Percentiles rank a stretch among this genome's conserved stretches.
These are phyloP conservation scores for Thermoascus crustaceus DNA, from an alignment of 2,329 filamentous ascomycete genomes.

Conservation along the genomic window DNA sequence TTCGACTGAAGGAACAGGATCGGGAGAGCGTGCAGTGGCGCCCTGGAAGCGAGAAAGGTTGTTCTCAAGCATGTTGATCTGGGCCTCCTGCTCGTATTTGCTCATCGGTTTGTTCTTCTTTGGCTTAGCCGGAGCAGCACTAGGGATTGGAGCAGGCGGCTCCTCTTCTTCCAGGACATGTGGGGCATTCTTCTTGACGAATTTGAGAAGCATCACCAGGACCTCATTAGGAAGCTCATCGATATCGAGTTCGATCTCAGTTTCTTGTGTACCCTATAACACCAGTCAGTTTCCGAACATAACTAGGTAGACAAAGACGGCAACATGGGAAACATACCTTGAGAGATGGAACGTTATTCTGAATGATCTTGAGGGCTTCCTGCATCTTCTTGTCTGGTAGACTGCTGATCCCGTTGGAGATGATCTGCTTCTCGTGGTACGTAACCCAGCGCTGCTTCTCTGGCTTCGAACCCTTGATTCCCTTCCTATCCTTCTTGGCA, in stretches of 20 bases:
- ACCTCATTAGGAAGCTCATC: conserved; percentile 42
- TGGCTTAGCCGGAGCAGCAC: conserved; percentile 32
- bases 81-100: conserved; percentile 43
- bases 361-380: conserved; percentile 80
- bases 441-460: conserved; percentile 59
- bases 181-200: conserved; percentile 41
- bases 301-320: background rate
- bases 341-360: conserved; percentile 69
- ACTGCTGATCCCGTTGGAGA: conserved; percentile 75
- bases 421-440: conserved; percentile 79
- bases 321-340: conserved; percentile 38
- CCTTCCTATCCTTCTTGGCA: conserved; percentile 50
- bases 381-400: conserved; percentile 71
- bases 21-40: conserved; percentile 33
- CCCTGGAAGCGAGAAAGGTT: conserved; percentile 40
- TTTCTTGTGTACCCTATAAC: conserved; percentile 35
- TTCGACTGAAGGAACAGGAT: conserved; percentile 37
- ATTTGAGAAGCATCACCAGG: conserved; percentile 37
- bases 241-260: conserved; percentile 42
- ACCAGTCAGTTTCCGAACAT: conserved; percentile 8
- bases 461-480: conserved; percentile 27
- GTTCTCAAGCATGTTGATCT: conserved; percentile 41
- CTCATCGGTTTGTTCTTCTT: conserved; percentile 48
- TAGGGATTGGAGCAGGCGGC: conserved; percentile 20
- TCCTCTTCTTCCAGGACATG: conserved; percentile 38